These are phyloP conservation scores for Prunus padus DNA, from an alignment of 306 rosid species.

Conservation along the genomic window DNA sequence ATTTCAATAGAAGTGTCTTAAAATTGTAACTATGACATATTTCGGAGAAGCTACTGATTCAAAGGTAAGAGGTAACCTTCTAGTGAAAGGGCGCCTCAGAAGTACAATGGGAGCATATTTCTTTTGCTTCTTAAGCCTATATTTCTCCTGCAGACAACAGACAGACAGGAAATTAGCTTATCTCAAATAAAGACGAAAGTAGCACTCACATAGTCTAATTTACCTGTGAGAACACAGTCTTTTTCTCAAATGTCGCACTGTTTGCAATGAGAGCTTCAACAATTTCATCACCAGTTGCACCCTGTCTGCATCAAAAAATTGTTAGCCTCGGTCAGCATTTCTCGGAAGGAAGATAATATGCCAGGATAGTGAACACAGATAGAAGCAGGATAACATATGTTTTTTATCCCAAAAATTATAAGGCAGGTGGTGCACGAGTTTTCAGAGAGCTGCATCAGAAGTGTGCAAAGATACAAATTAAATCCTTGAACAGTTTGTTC, in stretches of 20 bases:
- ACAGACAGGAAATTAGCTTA: background rate
- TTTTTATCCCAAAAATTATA: background rate
- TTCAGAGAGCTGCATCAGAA: background rate
- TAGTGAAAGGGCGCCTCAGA: conserved; percentile 76
- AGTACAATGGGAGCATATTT: conserved; percentile 92
- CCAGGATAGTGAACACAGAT: background rate
- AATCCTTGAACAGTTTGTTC: background rate
- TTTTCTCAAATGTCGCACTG: conserved; percentile 85
- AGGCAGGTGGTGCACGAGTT: background rate
- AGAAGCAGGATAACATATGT: background rate
- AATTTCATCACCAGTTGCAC: conserved; percentile 83
- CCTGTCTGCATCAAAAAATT: conserved; percentile 55
- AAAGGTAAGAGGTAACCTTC: conserved; percentile 45
- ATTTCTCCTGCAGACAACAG: conserved; percentile 69
- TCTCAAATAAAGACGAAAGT: conserved; percentile 9
- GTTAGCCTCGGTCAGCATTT: conserved; percentile 1
- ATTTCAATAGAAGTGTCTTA: background rate
- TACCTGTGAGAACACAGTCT: conserved; percentile 94
- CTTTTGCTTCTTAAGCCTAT: conserved; percentile 88
- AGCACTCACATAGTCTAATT: conserved; percentile 14
- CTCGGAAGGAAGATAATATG: background rate
- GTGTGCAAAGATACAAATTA: background rate
- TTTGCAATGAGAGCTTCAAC: conserved; percentile 91
- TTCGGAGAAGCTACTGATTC: background rate
- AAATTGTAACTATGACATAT: background rate